A percentile compares a stretch with the other conserved stretches of the same genome.
Conservation (phyloP, 2,329 filamentous ascomycete species). For the Claviceps sp. region DNA sequence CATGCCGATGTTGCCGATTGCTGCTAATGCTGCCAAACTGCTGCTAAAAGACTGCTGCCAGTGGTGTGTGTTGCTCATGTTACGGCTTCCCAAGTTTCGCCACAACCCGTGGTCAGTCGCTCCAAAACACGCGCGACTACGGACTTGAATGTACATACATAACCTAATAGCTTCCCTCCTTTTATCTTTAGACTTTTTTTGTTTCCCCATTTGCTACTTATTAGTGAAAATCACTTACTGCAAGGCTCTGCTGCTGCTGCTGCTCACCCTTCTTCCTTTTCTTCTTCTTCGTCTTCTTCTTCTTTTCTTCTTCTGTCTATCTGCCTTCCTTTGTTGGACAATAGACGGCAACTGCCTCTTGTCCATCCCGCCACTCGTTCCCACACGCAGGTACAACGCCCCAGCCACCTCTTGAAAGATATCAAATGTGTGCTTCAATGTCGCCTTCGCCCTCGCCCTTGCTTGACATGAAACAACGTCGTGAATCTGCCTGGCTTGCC, state of each 20-base stretch:
- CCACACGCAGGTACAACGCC: neutral
- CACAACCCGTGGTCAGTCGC: neutral
- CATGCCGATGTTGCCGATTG: neutral
- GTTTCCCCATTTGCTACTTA: neutral
- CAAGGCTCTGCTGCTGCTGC: neutral
- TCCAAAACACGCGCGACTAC: constrained; percentile 1
- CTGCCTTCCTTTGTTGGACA: neutral
- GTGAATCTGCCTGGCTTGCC: neutral
- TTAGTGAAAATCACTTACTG: neutral
- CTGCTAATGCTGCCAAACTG: neutral
- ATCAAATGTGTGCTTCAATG: neutral
- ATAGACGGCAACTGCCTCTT: neutral
- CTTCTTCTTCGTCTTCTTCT: neutral
- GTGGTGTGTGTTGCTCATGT: neutral
- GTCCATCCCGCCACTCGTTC: neutral
- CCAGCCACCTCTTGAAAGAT: neutral
- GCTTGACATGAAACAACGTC: neutral
- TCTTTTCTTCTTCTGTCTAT: neutral
- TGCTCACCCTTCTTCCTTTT: neutral
- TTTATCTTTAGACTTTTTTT: neutral
- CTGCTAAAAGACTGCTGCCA: neutral
- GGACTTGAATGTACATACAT: constrained; percentile 2
- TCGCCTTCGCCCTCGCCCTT: neutral
- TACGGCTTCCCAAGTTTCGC: neutral
- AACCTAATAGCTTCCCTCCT: constrained; percentile 4